phyloP scores from a whole-genome alignment of 352 stramenopile species.

The Globisporangium splendens region DNA sequence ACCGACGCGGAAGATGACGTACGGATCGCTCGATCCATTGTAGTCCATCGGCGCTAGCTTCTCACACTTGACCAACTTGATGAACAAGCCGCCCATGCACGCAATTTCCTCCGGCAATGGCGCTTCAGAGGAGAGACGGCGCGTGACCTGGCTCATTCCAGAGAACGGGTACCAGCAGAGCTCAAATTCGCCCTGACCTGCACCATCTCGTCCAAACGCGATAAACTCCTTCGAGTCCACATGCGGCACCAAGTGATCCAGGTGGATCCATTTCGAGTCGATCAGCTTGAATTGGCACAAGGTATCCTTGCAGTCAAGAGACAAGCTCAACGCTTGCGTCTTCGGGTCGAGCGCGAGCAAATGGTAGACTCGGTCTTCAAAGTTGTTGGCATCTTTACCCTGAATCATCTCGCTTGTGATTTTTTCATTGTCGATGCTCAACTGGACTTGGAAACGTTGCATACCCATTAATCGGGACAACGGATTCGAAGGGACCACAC shows the following conservation, averaged over 20 bases:
- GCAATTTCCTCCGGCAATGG: conserved; percentile 30
- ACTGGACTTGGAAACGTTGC: conserved; percentile 29
- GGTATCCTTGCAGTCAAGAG: conserved; percentile 37
- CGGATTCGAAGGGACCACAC: conserved; percentile 21
- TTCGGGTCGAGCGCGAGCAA: conserved; percentile 38
- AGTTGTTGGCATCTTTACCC: conserved; percentile 22
- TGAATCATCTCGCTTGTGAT: conserved; percentile 23
- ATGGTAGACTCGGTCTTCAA: conserved; percentile 21
- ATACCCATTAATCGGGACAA: conserved; percentile 32
- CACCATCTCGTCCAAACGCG: conserved; percentile 29
- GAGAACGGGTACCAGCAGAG: conserved; percentile 40
- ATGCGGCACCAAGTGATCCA: conserved; percentile 32
- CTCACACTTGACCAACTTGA: conserved; percentile 41
- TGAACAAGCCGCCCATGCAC: conserved; percentile 36
- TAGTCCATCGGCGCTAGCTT: conserved; percentile 35
- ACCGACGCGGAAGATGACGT: conserved; percentile 40
- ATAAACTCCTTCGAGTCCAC: conserved; percentile 28
- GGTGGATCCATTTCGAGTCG: conserved; percentile 44
- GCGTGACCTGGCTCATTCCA: conserved; percentile 1
- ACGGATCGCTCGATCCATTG: conserved; percentile 41
- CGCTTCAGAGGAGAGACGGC: neutral
- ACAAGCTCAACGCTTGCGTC: conserved; percentile 36
- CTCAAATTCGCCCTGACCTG: conserved; percentile 36
- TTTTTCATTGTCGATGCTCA: conserved; percentile 30
- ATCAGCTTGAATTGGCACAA: conserved; percentile 25